phyloP scores from a whole-genome alignment of 176 grass and related monocot genomes.

The Secale cereale region DNA sequence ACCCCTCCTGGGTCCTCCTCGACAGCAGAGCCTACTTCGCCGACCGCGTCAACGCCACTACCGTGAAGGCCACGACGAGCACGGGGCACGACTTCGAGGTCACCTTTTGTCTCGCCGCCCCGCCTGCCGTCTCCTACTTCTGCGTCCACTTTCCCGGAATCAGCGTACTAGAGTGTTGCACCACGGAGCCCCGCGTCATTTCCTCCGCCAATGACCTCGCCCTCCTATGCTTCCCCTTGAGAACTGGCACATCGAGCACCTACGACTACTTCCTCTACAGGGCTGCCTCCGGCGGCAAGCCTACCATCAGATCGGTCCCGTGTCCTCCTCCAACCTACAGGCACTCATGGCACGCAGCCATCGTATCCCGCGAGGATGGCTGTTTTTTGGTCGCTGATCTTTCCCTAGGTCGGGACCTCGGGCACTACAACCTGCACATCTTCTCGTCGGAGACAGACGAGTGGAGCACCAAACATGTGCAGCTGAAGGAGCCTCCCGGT shows the following conservation, averaged over 20 bases:
- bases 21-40: neutral
- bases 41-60: neutral
- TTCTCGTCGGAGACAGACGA: neutral
- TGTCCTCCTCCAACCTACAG: neutral
- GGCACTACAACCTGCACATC: too few species aligned
- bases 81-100: neutral
- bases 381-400: too few species aligned
- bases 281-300: too few species aligned
- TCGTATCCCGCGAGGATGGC: neutral
- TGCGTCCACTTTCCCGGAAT: neutral
- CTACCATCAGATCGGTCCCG: neutral
- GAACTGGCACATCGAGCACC: neutral
- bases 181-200: neutral
- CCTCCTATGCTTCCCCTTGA: neutral
- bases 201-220: neutral
- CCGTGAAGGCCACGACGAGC: neutral
- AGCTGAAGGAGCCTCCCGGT: neutral
- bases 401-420: too few species aligned
- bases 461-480: neutral
- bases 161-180: neutral
- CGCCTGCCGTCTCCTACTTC: conserved; percentile 7
- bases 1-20: neutral
- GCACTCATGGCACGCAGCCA: neutral
- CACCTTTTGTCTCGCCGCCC: neutral
- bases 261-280: too few species aligned